These are phyloP conservation scores for Pinus tabuliformis DNA, from an alignment of 75 land plant genomes.

Conservation along the genomic window DNA sequence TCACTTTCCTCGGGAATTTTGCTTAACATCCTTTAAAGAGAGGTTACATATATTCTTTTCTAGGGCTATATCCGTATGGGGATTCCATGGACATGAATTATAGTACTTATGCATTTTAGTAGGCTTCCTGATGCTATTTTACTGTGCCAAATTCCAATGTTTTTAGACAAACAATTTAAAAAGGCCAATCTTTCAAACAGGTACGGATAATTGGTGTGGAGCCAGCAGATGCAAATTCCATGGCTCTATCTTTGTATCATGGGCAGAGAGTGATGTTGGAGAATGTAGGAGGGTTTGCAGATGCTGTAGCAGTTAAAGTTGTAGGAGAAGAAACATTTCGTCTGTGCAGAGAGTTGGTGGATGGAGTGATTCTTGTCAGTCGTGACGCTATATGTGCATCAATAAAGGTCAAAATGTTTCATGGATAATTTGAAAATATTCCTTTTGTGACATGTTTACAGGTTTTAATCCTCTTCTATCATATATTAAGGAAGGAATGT, in stretches of 20 bases:
- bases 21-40: not conserved
- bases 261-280: conserved; percentile 59
- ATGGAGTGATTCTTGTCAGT: conserved; percentile 73
- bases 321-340: conserved; percentile 80
- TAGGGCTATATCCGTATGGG: not conserved
- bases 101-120: not conserved
- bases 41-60: not conserved
- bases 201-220: conserved; percentile 77
- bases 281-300: conserved; percentile 74
- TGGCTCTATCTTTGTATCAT: conserved; percentile 71
- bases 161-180: not conserved
- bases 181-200: conserved; percentile 17
- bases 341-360: conserved; percentile 54
- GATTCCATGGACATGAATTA: not conserved
- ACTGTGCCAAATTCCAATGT: not conserved
- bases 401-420: conserved; percentile 49
- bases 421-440: not conserved
- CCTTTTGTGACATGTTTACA: not conserved
- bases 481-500: not conserved
- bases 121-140: not conserved
- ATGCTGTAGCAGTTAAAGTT: conserved; percentile 75
- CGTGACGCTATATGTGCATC: conserved; percentile 87
- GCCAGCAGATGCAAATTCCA: conserved; percentile 76
- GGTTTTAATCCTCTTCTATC: not conserved
- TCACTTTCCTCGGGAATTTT: not conserved